Evolutionary conservation across 345 rosid genomes (phyloP).

Genomic region (Camelina hispida): DNA sequence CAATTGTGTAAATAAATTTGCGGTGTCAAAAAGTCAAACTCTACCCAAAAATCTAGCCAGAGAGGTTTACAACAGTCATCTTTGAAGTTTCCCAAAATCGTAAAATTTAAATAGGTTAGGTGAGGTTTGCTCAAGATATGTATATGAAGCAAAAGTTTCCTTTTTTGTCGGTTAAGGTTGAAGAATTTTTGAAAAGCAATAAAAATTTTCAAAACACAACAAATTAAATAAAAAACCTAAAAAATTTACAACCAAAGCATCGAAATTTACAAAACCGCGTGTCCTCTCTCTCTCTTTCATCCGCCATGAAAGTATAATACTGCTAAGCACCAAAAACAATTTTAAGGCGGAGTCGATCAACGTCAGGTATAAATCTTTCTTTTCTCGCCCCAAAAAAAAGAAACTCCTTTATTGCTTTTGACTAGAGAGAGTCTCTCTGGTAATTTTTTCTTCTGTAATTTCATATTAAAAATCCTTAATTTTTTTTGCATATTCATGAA

Average conservation of each 20-base stretch:
- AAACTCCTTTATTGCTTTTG: background rate
- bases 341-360: slow-evolving; percentile 25
- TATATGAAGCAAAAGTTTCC: slow-evolving; percentile 5
- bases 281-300: background rate
- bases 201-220: background rate
- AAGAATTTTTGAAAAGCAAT: background rate
- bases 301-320: slow-evolving; percentile 29
- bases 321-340: background rate
- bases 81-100: background rate
- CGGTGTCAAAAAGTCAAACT: background rate
- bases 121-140: background rate
- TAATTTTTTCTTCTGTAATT: background rate
- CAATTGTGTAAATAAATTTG: background rate
- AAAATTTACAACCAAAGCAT: slow-evolving; percentile 21
- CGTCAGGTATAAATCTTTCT: slow-evolving; percentile 14
- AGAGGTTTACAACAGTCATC: background rate
- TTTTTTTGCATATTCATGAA: slow-evolving; percentile 26
- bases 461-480: background rate
- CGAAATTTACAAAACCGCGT: slow-evolving; percentile 22
- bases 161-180: background rate
- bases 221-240: background rate
- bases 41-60: background rate
- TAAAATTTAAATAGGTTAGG: background rate
- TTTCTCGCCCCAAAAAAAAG: background rate
- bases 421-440: background rate